A percentile compares a stretch with the other conserved stretches of the same genome.
Evolutionary conservation across 2,329 filamentous ascomycete genomes (phyloP).

Genomic region (Fusarium coicis): DNA sequence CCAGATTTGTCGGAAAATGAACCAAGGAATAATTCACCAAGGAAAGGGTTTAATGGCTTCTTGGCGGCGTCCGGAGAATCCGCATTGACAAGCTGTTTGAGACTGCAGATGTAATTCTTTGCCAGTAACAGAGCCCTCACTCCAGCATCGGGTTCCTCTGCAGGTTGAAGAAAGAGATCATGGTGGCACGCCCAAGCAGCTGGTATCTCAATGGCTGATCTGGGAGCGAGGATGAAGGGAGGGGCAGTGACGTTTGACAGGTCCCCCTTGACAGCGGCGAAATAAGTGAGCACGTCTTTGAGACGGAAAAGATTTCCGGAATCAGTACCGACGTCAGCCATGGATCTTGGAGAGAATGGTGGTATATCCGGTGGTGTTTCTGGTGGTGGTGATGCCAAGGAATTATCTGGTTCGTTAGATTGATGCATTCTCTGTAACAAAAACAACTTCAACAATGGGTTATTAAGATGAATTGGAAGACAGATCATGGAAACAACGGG

Average conservation of each 20-base stretch:
- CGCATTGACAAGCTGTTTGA: conserved; percentile 15
- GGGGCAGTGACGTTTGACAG: conserved; percentile 64
- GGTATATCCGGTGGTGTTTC: not conserved
- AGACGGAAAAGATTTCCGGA: conserved; percentile 14
- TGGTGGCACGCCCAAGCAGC: conserved; percentile 56
- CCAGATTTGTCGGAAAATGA: conserved; percentile 47
- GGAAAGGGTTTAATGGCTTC: conserved; percentile 64
- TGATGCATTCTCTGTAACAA: not conserved
- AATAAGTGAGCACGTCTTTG: conserved; percentile 17
- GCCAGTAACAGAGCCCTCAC: conserved; percentile 7
- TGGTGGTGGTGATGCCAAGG: conserved; percentile 6
- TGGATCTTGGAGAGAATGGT: not conserved
- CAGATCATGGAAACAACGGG: not conserved
- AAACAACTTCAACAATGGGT: not conserved
- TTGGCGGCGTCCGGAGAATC: conserved; percentile 42
- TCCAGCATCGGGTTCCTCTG: conserved; percentile 16
- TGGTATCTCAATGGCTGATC: conserved; percentile 62
- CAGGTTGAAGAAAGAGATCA: conserved; percentile 23
- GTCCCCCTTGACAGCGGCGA: conserved; percentile 56
- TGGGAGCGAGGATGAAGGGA: conserved; percentile 59
- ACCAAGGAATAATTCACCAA: conserved; percentile 61
- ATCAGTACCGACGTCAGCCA: conserved; percentile 17
- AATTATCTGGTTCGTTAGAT: not conserved
- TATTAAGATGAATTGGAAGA: not conserved
- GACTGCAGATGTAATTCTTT: conserved; percentile 17